Base-by-base conservation (phyloP, 345 rosid genomes). In the Linum usitatissimum region DNA sequence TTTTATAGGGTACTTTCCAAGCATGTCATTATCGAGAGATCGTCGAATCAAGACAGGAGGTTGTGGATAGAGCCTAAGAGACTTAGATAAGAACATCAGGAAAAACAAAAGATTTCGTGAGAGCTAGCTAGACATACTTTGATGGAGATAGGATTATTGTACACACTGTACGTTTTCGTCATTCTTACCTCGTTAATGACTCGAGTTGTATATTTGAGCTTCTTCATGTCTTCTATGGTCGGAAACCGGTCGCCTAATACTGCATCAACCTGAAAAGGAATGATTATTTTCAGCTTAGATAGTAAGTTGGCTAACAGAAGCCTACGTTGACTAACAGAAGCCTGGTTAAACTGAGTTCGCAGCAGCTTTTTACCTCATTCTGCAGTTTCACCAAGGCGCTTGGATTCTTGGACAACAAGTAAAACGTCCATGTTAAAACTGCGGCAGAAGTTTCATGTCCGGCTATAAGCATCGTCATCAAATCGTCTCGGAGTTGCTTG, bases 401-500 rank as follows among this genome's bases (percentile, higher is more conserved):
- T 6, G 96, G 96, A 70, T 85, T 92, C 88, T 76, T 76, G 57
- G 96, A 77, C 45, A 92, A 70, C 39, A 92, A 93, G 76, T 89
- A 87, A 75, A 92, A 92, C 14, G 96, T 92, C 98, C 98, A 92
- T 30, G 98, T 92, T 66, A 89, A 74, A 55, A 92, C 93, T 4
- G 98, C 98, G 30, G 98, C 98, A 7, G 98, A 81, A 23, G 98
- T 92, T 79, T 92, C 98, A 67, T 92, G 98, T 62, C 98, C 98
- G 18, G 98, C 98, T 71, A 92, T 92, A 73, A 92, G 98, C 95
- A 92, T 64, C 34, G 98, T 92, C 98, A 92, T 92, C 76, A 92
- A 77, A 72, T 92, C 98, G 77, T 92, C 98, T 45, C 96, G 88
- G 30, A 92, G 98, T 74, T 92, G 98, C 77, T 89, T 89, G 76